Evolutionary conservation across 352 stramenopile species (phyloP), one percentile per base, ranked within the genome.

Genomic region (Pythium aphanidermatum): DNA sequence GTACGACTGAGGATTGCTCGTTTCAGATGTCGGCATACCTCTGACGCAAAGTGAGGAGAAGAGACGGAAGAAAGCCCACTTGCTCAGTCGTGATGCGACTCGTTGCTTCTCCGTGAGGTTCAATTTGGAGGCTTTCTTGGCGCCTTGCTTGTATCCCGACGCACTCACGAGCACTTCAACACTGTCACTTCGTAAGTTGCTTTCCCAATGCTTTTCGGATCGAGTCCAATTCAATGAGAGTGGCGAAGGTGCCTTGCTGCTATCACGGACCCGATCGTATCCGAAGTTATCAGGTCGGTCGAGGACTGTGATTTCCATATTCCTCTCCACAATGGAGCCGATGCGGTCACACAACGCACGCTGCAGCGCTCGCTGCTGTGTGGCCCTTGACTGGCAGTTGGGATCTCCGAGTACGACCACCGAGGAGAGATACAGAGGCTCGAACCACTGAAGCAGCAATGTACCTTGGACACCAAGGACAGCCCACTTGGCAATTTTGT

Each of bases 401-500:
- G 56, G 36, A 29, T 91, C 78, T 41, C 51, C 36, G 5, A 57
- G 68, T 3, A 88, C 68, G 28, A 82, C 45, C 29, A 88, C 56
- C 0, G 75, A 81, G 20, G 23, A 45, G 2, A 88, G 42, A 14
- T 58, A 55, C 8, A 92, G 19, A 0, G 75, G 75, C 21, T 81
- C 73, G 42, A 74, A 89, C 63, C 70, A 88, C 28, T 72, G 66
- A 35, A 80, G 51, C 30, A 93, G 49, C 31, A 91, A 40, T 7
- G 55, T 64, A 39, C 92, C 90, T 42, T 97, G 86, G 9, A 96
- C 48, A 8, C 92, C 92, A 5, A 87, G 20, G 8, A 71, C 50
- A 26, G 68, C 73, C 92, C 92, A 98, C 59, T 79, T 77, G 27
- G 85, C 74, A 37, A 98, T 34, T 68, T 98, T 98, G 58, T 98